Evolutionary conservation across 148 eudicot species (phyloP).

Genomic region (Polygonum maritimum): DNA sequence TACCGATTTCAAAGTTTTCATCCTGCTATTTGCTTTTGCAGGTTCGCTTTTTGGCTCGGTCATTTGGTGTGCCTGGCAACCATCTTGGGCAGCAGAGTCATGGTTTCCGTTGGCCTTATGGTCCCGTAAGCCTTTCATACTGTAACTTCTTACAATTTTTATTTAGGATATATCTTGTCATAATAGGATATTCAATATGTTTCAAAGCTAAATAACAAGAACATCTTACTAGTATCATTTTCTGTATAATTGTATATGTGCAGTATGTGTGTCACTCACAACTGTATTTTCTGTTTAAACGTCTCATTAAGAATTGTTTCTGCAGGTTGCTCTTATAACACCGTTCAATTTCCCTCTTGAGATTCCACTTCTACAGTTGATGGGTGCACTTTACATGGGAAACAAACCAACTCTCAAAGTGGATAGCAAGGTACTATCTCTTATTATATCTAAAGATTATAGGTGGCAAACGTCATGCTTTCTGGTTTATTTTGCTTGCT

Average conservation of each 20-base stretch:
- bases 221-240: neutral
- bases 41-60: conserved; percentile 97
- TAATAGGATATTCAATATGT: neutral
- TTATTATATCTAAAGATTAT: neutral
- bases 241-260: neutral
- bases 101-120: conserved; percentile 99
- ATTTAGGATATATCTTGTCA: neutral
- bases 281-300: neutral
- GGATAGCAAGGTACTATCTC: conserved; percentile 76
- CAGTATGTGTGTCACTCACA: neutral
- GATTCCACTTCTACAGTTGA: conserved; percentile 91
- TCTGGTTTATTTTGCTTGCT: neutral
- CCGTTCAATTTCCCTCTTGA: conserved; percentile 97
- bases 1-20: neutral
- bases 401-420: conserved; percentile 93
- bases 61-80: conserved; percentile 94
- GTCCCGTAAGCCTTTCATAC: conserved; percentile 54
- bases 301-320: conserved; percentile 2
- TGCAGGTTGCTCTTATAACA: conserved; percentile 81
- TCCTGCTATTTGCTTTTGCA: conserved; percentile 18
- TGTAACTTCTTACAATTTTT: neutral
- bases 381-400: conserved; percentile 99
- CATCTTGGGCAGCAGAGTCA: conserved; percentile 99
- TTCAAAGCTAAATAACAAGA: neutral
- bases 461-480: neutral